phyloP scores from a whole-genome alignment of 2,329 filamentous ascomycete genomes.

The Aspergillus pseudoviridinutans region DNA sequence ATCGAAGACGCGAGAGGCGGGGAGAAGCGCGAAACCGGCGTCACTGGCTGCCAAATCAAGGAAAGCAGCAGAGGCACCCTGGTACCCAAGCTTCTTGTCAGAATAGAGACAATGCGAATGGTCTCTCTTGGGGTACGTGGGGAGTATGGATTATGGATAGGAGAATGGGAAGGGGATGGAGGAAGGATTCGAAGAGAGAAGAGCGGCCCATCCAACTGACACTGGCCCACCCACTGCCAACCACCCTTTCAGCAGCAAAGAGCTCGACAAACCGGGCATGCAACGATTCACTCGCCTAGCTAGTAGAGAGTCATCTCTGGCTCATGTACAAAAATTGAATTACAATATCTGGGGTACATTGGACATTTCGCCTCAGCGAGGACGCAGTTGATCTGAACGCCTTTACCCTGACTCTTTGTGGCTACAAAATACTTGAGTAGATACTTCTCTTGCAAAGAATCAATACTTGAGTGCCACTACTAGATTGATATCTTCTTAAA shows the following conservation, averaged over 20 bases:
- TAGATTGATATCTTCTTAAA: not conserved
- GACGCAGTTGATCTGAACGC: not conserved
- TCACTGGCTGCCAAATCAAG: not conserved
- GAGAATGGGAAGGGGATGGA: not conserved
- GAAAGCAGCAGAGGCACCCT: not conserved
- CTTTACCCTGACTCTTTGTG: not conserved
- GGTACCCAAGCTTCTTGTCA: not conserved
- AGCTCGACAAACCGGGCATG: not conserved
- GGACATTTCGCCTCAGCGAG: not conserved
- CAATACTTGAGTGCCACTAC: not conserved
- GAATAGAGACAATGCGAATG: not conserved
- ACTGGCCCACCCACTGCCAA: not conserved
- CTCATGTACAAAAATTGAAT: not conserved
- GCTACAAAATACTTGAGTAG: not conserved
- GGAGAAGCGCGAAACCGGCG: not conserved
- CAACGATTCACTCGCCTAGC: not conserved
- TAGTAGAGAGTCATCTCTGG: not conserved
- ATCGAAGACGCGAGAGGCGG: not conserved
- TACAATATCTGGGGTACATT: not conserved
- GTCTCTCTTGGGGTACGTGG: not conserved
- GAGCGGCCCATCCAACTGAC: not conserved
- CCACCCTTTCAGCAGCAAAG: not conserved
- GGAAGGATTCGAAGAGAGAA: not conserved
- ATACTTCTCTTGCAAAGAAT: not conserved
- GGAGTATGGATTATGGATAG: not conserved